Evolutionary conservation across 108 stramenopile genomes (phyloP).

Genomic region (Nitzschia sp.): DNA sequence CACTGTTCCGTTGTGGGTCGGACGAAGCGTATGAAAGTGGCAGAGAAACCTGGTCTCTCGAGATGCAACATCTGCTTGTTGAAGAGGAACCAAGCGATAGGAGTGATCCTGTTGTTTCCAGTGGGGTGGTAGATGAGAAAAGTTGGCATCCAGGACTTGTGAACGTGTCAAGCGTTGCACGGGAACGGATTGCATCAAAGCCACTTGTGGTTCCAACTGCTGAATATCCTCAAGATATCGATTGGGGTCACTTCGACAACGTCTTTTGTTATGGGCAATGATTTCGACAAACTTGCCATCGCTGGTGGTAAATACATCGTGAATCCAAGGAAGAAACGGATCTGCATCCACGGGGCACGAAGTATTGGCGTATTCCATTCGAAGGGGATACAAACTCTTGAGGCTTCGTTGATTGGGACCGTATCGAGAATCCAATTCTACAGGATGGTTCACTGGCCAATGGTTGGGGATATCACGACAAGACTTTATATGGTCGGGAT

Average conservation of each 20-base stretch:
- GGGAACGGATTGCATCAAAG: conserved; percentile 65
- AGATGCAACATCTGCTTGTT: conserved; percentile 28
- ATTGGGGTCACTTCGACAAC: conserved; percentile 47
- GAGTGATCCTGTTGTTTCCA: background rate
- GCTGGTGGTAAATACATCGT: conserved; percentile 50
- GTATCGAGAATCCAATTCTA: conserved; percentile 34
- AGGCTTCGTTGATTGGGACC: conserved; percentile 33
- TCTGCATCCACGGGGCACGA: conserved; percentile 53
- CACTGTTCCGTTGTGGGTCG: background rate
- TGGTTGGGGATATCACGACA: conserved; percentile 59
- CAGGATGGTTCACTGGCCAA: conserved; percentile 53
- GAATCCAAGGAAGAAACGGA: conserved; percentile 71
- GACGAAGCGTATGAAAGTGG: conserved; percentile 29
- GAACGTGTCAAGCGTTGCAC: conserved; percentile 25
- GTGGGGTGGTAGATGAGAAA: conserved; percentile 19
- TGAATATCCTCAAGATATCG: conserved; percentile 36
- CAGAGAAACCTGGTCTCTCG: conserved; percentile 42
- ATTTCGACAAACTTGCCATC: conserved; percentile 28
- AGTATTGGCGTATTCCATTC: conserved; percentile 42
- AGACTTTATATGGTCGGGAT: conserved; percentile 30
- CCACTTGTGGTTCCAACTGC: conserved; percentile 69
- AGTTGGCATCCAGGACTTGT: conserved; percentile 18
- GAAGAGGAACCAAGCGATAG: conserved; percentile 9
- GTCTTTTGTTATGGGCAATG: conserved; percentile 66
- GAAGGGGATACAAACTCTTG: conserved; percentile 22